Base-by-base conservation (phyloP, 208 protist genomes). In the Herpetomonas samuelpessoai region DNA sequence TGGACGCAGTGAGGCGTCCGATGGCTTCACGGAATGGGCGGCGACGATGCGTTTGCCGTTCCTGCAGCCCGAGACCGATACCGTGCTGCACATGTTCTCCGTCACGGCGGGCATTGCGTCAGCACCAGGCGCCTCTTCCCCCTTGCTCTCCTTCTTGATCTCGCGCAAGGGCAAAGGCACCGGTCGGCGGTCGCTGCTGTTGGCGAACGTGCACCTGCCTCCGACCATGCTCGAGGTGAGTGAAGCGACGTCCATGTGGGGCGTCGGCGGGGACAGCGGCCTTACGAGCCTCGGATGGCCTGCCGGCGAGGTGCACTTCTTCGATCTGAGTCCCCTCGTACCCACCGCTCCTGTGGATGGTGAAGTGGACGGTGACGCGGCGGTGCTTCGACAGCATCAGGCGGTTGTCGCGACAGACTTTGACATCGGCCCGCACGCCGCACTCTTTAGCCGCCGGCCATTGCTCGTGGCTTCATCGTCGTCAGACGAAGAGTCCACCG, bases 1-100 rank as follows among this genome's bases (percentile, higher is more conserved):
- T 26, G 48, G 39, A 27, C 38, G 35, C 7, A 52, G 44, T 28
- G 30, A 18, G 28, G 35, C 58, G 10, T 21, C 64, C 25, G 65
- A 76, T n/a, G 62, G 71, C 14, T 87, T 86, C 45, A 88, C 80
- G 2, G 84, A 91, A 56, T 91, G 84, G 84, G 52, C 67, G 31
- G 58, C 64, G 25, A 57, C 72, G 25, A 62, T 53, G 27, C 30
- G 44, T 41, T 49, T 92, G 68, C 85, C 85, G 9, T 92, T 92
- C 60, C 18, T 88, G 19, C 38, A 69, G n/a, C 30, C 69, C 24
- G 29, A 49, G 2, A 61, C 62, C 0, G 85, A 92, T 51, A 65
- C 28, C 3, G 76, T 92, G 29, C 51, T 88, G n/a, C 51, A 46
- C 19, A 51, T 87, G 46, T 55, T 47, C 9, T 0, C 59, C 3